Base-by-base conservation (phyloP, 2,329 filamentous ascomycete species). In the Arthrobotrys pseudoclavata region DNA sequence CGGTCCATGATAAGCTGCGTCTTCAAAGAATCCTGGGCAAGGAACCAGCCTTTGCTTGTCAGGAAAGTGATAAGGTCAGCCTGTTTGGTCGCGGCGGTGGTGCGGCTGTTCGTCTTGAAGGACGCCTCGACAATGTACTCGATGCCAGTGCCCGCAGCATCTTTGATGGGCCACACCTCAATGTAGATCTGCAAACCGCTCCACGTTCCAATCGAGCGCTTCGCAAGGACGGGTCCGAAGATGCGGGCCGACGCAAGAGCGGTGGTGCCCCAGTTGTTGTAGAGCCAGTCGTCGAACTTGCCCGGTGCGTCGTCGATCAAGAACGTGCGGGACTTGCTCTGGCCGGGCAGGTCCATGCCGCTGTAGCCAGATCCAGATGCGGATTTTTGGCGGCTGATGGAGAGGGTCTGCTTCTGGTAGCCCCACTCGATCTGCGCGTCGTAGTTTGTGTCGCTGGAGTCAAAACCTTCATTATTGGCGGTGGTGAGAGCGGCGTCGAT, bases 371-470 rank as follows among this genome's bases (percentile, higher is more conserved):
- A 69, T n/a, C 79, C 79, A n/a, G 80, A 79, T 1, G 70, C 79
- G 7, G 72, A 78, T 64, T 83, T 81, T 61, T 83, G 76, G 53
- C 82, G 81, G 68, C 81, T 82, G 66, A 84, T 82, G 22, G 83
- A 84, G 48, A 85, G 82, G 18, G 83, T 84, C 79, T 83, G 80
- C 71, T 82, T 82, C 84, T 79, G 74, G 79, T 83, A 83, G 15
- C 83, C 83, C 82, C 82, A 83, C 72, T 85, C 83, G 34, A 84
- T 81, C 80, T 85, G 82, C 4, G 83, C 82, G 6, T 83, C 80
- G 75, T 83, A 84, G 47, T 80, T 82, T 24, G 76, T 79, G 31
- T 81, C 78, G 48, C 64, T 64, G 18, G 80, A 80, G 63, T 83
- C 82, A 75, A 84, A 84, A 40, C 83, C 83, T 26, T 84, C 82